Conservation (phyloP, 2,329 filamentous ascomycete genomes). For the Aureobasidium uvarum region DNA sequence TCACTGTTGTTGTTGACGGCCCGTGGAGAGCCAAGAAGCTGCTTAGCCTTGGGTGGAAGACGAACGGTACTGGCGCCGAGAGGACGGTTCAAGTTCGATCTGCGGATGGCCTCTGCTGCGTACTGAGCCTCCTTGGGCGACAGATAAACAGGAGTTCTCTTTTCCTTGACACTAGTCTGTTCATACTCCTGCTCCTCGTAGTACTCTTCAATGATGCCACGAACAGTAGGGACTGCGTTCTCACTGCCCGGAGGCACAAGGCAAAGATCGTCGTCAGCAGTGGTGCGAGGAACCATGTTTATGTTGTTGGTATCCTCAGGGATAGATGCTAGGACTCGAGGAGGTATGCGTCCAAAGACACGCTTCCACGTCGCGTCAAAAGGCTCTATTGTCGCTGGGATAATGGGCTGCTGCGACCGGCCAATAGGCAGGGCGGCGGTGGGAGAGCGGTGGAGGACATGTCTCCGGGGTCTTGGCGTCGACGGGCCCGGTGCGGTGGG, state of each 20-base stretch:
- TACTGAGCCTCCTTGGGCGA: neutral
- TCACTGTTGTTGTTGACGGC: conserved; percentile 7
- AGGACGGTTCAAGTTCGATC: neutral
- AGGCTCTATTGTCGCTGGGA: neutral
- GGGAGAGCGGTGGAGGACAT: neutral
- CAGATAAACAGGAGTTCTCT: conserved; percentile 34
- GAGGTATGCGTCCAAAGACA: neutral
- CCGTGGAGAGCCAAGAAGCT: conserved; percentile 20
- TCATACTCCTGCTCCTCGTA: conserved; percentile 37
- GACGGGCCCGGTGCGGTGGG: neutral
- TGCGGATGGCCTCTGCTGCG: neutral
- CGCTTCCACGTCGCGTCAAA: neutral
- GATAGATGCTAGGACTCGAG: neutral
- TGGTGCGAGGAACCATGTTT: neutral
- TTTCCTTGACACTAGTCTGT: conserved; percentile 38
- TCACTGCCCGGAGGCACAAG: conserved; percentile 32
- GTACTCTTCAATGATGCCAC: conserved; percentile 44
- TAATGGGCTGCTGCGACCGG: neutral
- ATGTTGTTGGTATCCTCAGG: neutral
- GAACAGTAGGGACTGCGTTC: conserved; percentile 39
- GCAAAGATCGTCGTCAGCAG: conserved; percentile 30
- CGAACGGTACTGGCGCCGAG: neutral
- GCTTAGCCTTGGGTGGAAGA: conserved; percentile 22
- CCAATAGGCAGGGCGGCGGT: neutral
- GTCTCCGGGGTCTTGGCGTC: neutral